Evolutionary conservation across 2,329 filamentous ascomycete species (phyloP).

Genomic region (Exophiala mesophila): DNA sequence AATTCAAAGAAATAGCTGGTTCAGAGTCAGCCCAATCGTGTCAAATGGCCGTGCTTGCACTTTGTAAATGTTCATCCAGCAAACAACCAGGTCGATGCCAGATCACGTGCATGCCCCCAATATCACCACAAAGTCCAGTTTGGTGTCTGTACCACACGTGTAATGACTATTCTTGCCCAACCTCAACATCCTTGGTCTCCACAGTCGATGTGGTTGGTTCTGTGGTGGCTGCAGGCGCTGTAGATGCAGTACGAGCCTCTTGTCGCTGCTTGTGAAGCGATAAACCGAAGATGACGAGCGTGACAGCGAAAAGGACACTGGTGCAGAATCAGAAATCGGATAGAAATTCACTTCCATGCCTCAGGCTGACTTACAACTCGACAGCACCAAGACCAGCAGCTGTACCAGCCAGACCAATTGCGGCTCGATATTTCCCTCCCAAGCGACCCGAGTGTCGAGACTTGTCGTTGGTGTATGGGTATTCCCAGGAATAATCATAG

Average conservation of each 20-base stretch:
- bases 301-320: conserved; percentile 21
- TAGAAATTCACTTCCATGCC: not conserved
- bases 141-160: too few relatives aligned
- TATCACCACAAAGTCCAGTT: too few relatives aligned
- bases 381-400: conserved; percentile 20
- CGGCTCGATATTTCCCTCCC: conserved; percentile 9
- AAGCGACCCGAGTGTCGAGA: not conserved
- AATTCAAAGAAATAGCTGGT: too few relatives aligned
- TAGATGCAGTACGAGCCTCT: not conserved
- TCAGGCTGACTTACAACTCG: conserved; percentile 18
- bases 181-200: not conserved
- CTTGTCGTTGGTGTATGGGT: conserved; percentile 1
- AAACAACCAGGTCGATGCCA: too few relatives aligned
- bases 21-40: too few relatives aligned
- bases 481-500: conserved; percentile 18
- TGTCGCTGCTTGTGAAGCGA: conserved; percentile 17
- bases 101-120: too few relatives aligned
- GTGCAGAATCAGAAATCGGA: not conserved
- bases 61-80: too few relatives aligned
- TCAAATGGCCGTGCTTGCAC: too few relatives aligned
- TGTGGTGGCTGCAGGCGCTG: not conserved
- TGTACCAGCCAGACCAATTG: conserved; percentile 21
- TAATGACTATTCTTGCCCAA: too few relatives aligned
- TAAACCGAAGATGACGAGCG: conserved; percentile 19
- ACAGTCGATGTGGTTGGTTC: not conserved